Evolutionary conservation across 345 rosid genomes (phyloP), one percentile per base, ranked within the genome.

Genomic region (Leavenworthia alabamica): DNA sequence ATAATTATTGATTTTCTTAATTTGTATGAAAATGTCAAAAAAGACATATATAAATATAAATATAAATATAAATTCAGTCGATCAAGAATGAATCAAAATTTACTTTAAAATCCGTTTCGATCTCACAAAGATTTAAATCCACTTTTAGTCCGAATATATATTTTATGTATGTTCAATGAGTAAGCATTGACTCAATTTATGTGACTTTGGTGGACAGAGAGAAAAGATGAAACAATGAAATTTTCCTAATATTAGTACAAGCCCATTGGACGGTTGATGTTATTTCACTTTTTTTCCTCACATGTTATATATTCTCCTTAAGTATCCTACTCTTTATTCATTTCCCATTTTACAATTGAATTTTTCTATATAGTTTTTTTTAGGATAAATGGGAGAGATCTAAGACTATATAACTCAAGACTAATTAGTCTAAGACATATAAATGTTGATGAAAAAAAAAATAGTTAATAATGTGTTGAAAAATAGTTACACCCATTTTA

Each of bases 251-350:
- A 23, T 60, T 50, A 43, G 73, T 12, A 59, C 50, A 40, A 20
- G 31, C 71, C 47, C 35, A 67, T 10, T 67, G 58, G 71, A 49
- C 58, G 71, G 64, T 29, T 58, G 24, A 48, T 48, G 26, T 28
- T 39, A 20, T 47, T 57, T 13, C 41, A 47, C 58, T 8, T 36
- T 56, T 29, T 47, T 8, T 14, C 32, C 6, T 56, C 2, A n/a
- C 48, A 17, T 35, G 20, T 45, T 46, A 56, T 39, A 66, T 36
- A 48, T 44, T 35, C 26, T 32, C 45, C 43, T 35, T 2, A 33
- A 23, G 45, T 31, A 32, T 56, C 27, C 9, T 16, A 50, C 13
- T 27, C 31, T 62, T 37, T 15, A 7, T 31, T 64, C 16, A 31
- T 51, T 56, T 36, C 53, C 40, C 44, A 32, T 42, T 42, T 23